phyloP scores from a whole-genome alignment of 495 filamentous ascomycete genomes.

The Hapsidospora chrysogenum region DNA sequence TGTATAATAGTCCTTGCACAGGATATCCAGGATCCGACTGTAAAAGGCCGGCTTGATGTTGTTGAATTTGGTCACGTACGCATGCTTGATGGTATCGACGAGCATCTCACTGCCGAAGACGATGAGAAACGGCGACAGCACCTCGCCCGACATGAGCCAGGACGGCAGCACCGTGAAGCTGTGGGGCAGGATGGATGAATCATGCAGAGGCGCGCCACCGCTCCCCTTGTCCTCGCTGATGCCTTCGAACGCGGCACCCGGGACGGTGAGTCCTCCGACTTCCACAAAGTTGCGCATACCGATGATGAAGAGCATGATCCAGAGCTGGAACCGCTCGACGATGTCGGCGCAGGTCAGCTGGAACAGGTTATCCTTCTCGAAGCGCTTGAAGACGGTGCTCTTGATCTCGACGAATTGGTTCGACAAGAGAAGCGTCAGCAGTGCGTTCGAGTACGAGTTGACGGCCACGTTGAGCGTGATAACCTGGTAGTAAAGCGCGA shows the following conservation, averaged over 20 bases:
- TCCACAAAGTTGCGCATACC: constrained; percentile 91
- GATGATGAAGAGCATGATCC: constrained; percentile 93
- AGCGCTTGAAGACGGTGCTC: constrained; percentile 89
- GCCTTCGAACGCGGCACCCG: constrained; percentile 22
- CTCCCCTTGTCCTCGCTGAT: constrained; percentile 20
- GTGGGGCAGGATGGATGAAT: constrained; percentile 55
- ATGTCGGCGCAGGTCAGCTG: constrained; percentile 93
- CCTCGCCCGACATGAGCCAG: constrained; percentile 59
- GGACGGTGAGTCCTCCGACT: constrained; percentile 50
- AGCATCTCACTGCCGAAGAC: constrained; percentile 93
- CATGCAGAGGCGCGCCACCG: constrained; percentile 19
- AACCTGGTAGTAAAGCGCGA: constrained; percentile 86
- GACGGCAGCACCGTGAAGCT: constrained; percentile 80
- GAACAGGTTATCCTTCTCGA: constrained; percentile 94
- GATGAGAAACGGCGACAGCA: constrained; percentile 79
- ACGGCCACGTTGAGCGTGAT: constrained; percentile 96
- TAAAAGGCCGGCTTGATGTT: constrained; percentile 84
- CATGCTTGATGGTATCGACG: constrained; percentile 95
- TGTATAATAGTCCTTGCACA: constrained; percentile 95
- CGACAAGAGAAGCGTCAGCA: constrained; percentile 78
- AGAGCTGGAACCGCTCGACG: constrained; percentile 93
- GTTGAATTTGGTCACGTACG: constrained; percentile 97
- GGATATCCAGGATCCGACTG: constrained; percentile 70
- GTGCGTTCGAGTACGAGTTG: constrained; percentile 94
- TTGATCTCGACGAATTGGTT: constrained; percentile 99